These are phyloP conservation scores for Strobilomyces dryophilus DNA, from an alignment of 768 basidiomycete species.

Conservation along the genomic window DNA sequence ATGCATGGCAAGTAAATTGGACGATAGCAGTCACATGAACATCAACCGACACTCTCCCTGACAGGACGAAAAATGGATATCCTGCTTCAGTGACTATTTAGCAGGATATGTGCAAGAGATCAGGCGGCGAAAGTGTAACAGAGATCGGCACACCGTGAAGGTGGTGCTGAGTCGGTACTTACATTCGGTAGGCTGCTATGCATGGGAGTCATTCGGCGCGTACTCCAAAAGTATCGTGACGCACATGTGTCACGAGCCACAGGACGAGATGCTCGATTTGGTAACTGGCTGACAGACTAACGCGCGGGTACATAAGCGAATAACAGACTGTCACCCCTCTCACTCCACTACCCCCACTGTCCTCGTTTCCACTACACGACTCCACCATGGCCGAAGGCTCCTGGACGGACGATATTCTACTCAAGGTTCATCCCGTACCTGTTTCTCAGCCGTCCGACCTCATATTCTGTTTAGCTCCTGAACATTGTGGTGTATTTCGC, in stretches of 20 bases:
- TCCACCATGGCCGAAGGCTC: slow-evolving; percentile 46
- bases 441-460: neutral
- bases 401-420: slow-evolving; percentile 77
- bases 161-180: no score
- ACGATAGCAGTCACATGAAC: neutral
- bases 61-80: neutral
- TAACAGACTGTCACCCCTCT: slow-evolving; percentile 14
- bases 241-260: no score
- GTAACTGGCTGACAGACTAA: slow-evolving; percentile 14
- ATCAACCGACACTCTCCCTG: neutral
- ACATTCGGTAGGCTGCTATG: no score
- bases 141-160: no score
- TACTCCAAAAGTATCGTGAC: no score
- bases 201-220: no score
- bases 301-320: slow-evolving; percentile 28
- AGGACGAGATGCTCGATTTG: slow-evolving; percentile 8
- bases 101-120: neutral
- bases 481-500: slow-evolving; percentile 82
- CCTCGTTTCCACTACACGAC: neutral
- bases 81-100: neutral
- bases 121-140: neutral
- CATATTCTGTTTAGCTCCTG: slow-evolving; percentile 42
- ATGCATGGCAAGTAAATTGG: neutral
- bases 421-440: slow-evolving; percentile 53
- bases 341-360: slow-evolving; percentile 10